A percentile compares a stretch with the other conserved stretches of the same genome.
Evolutionary conservation across 139 green algal species (phyloP).

Genomic region (Haematococcus lacustris): DNA sequence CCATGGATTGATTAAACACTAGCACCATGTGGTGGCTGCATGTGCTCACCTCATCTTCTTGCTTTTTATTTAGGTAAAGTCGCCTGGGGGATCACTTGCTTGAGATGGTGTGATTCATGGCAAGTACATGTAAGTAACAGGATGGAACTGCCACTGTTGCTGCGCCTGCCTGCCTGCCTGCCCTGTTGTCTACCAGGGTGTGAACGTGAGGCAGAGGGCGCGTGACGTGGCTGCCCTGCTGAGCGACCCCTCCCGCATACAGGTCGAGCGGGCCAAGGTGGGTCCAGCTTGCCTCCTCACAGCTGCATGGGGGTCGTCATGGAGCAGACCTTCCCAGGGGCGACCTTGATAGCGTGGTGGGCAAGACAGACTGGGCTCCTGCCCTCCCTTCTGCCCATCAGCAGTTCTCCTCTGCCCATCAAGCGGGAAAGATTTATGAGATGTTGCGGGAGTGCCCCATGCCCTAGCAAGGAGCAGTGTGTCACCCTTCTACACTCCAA

Average conservation of each 20-base stretch:
- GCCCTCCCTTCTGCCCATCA: no score
- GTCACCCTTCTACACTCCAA: no score
- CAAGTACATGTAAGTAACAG: not conserved
- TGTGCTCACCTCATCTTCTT: not conserved
- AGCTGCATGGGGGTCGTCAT: no score
- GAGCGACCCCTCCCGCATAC: conserved; percentile 19
- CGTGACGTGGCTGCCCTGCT: conserved; percentile 66
- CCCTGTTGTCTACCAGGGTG: conserved; percentile 29
- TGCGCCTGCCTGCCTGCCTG: not conserved
- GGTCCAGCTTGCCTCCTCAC: no score
- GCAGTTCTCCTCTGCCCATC: no score
- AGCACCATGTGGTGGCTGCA: not conserved
- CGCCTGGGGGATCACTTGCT: not conserved
- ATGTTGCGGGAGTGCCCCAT: no score
- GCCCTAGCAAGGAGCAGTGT: no score
- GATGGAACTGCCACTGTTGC: no score
- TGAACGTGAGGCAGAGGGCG: conserved; percentile 84
- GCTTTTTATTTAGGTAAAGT: not conserved
- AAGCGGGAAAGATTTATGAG: no score
- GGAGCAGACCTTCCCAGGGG: no score
- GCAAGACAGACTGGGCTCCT: no score
- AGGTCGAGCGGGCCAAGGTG: conserved; percentile 66
- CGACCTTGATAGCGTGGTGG: no score
- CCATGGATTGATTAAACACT: not conserved
- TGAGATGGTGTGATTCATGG: not conserved